Evolutionary conservation across 306 rosid genomes (phyloP), one percentile per base, ranked within the genome.

Genomic region (Datisca glomerata): DNA sequence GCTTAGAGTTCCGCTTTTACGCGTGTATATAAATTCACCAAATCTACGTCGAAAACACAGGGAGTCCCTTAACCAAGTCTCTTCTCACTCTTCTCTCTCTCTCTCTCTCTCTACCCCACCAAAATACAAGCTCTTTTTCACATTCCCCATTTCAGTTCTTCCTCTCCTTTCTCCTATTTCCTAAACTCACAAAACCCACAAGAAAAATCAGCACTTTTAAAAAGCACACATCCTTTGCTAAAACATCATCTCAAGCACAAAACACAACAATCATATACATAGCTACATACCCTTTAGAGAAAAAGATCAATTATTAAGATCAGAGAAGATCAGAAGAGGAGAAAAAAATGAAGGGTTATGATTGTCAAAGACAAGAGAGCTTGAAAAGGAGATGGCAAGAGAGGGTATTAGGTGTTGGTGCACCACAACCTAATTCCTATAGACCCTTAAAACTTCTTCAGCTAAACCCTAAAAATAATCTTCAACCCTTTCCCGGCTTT

Each of bases 261-360:
- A n/a, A 12, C 8, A 2, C 38, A 8, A 6, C n/a, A 14, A 5
- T 3, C 15, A 4, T 1, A 46, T 21, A 27, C n/a, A n/a, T n/a
- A n/a, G n/a, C n/a, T n/a, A n/a, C n/a, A n/a, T n/a, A n/a, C n/a
- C n/a, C n/a, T n/a, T n/a, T n/a, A n/a, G n/a, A n/a, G n/a, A n/a
- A n/a, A n/a, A n/a, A n/a, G n/a, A n/a, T n/a, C n/a, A n/a, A n/a
- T n/a, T n/a, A n/a, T n/a, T n/a, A n/a, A n/a, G n/a, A n/a, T n/a
- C n/a, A n/a, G n/a, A n/a, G n/a, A n/a, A n/a, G n/a, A n/a, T n/a
- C n/a, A n/a, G n/a, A n/a, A n/a, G n/a, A n/a, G n/a, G n/a, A n/a
- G n/a, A n/a, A n/a, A n/a, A n/a, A n/a, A n/a, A 80, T 71, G 93
- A 80, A 63, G 37, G 41, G 55, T 48, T 69, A 69, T 42, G 74